Evolutionary conservation across 768 basidiomycete species (phyloP), one percentile per base, ranked within the genome.

Genomic region (Lactifluus rugatus): DNA sequence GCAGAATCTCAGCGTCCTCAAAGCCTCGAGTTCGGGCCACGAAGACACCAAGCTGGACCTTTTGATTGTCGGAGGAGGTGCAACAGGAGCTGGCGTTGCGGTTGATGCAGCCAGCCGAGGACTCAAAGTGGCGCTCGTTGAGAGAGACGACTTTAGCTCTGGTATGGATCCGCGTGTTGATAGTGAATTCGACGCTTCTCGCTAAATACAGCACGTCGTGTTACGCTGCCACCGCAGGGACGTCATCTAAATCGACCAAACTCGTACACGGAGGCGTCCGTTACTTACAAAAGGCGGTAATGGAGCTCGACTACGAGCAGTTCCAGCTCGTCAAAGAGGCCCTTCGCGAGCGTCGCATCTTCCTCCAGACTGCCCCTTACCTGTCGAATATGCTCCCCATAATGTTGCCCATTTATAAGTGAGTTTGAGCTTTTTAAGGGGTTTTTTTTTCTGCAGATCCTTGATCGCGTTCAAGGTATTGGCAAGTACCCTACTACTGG

Each of bases 211-310:
- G 39, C 37, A 48, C 16, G 11, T 41, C 11, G n/a, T 3, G 0
- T 31, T 31, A 9, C 28, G 9, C 28, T 31, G 28, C 34, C 37
- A 25, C 6, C 36, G 11, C 66, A 91, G 92, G 94, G 17, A 96
- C 95, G 0, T 95, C 92, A 0, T 95, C 92, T 6, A 98, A 98
- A 69, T 93, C 92, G 8, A 98, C 96, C 1, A 98, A 99, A 70
- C 85, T 99, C 52, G 95, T 99, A 0, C 96, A 99, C 72, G 95
- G 95, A 16, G 95, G 95, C 39, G 95, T 98, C 2, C 83, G 95
- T 1, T 99, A 99, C 71, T 81, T 99, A 11, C 95, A 99, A 67
- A 99, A 98, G 69, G 95, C 95, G 3, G 80, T 97, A 36, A 81
- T 94, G 66, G 94, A 95, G 66, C 81, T 96, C 61, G 95, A 98